phyloP scores from a whole-genome alignment of 1,284 basidiomycete genomes.

The Meira nashicola region DNA sequence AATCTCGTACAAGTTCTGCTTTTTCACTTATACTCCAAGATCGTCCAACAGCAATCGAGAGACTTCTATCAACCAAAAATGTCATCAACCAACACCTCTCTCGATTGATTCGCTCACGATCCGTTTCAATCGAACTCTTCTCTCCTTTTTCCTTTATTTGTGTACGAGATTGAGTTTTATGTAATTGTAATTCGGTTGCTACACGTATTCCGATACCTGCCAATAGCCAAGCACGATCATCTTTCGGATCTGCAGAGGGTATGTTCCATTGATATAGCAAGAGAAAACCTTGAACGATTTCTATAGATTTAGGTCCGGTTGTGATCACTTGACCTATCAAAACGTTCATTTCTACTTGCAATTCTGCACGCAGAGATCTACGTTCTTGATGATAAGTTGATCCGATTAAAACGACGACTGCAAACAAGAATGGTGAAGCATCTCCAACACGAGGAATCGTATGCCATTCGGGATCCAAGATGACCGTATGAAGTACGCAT shows the following conservation, averaged over 20 bases:
- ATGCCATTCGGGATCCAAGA: conserved; percentile 50
- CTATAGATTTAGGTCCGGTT: conserved; percentile 84
- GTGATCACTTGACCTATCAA: conserved; percentile 20
- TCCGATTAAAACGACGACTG: conserved; percentile 76
- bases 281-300: conserved; percentile 58
- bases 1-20: conserved; percentile 68
- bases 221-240: conserved; percentile 82
- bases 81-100: conserved; percentile 91
- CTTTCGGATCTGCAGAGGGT: conserved; percentile 65
- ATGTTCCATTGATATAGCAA: conserved; percentile 54
- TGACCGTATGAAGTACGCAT: conserved; percentile 35
- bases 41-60: conserved; percentile 85
- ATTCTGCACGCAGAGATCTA: conserved; percentile 68
- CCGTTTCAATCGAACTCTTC: conserved; percentile 33
- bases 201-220: conserved; percentile 64
- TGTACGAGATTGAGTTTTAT: conserved; percentile 65
- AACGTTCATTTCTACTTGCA: conserved; percentile 1
- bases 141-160: conserved; percentile 25
- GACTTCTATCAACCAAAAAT: conserved; percentile 77
- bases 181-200: conserved; percentile 90
- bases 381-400: conserved; percentile 80
- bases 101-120: conserved; percentile 76
- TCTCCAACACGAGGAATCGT: conserved; percentile 44
- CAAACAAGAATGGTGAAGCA: conserved; percentile 48
- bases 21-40: conserved; percentile 81